Conservation (phyloP, 768 basidiomycete species). For the Paxillus involutus region DNA sequence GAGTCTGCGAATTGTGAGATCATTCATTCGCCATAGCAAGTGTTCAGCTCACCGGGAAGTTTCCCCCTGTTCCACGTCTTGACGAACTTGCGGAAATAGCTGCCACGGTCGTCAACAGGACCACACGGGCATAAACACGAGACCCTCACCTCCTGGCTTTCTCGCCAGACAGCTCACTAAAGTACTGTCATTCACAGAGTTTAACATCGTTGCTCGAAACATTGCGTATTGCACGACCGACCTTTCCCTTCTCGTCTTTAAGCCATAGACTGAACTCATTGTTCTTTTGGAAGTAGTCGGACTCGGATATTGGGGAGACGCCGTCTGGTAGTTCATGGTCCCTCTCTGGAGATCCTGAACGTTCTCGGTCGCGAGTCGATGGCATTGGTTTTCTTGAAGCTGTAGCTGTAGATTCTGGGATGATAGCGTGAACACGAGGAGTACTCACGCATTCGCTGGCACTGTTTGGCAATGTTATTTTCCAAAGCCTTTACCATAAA, state of each 20-base stretch:
- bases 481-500: not conserved
- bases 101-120: constrained; percentile 32
- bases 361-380: constrained; percentile 13
- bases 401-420: not conserved
- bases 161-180: constrained; percentile 83
- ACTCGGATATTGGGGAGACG: constrained; percentile 66
- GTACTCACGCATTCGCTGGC: not conserved
- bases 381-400: constrained; percentile 7
- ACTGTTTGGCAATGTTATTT: constrained; percentile 13
- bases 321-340: constrained; percentile 49
- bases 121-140: constrained; percentile 26
- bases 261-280: constrained; percentile 88
- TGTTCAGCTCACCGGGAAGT: constrained; percentile 50
- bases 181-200: constrained; percentile 55
- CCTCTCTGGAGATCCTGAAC: constrained; percentile 48
- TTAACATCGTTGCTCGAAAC: not conserved
- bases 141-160: constrained; percentile 67
- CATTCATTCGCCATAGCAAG: not conserved
- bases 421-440: too few relatives aligned
- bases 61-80: constrained; percentile 87
- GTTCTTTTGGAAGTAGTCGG: constrained; percentile 88
- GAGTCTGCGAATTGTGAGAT: constrained; percentile 36
- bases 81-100: constrained; percentile 93
- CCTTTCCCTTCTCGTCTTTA: constrained; percentile 67
- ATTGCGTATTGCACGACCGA: constrained; percentile 22